Base-by-base conservation (phyloP, 805 yeast genomes). In the Trichomonascus vanleenenianus region DNA sequence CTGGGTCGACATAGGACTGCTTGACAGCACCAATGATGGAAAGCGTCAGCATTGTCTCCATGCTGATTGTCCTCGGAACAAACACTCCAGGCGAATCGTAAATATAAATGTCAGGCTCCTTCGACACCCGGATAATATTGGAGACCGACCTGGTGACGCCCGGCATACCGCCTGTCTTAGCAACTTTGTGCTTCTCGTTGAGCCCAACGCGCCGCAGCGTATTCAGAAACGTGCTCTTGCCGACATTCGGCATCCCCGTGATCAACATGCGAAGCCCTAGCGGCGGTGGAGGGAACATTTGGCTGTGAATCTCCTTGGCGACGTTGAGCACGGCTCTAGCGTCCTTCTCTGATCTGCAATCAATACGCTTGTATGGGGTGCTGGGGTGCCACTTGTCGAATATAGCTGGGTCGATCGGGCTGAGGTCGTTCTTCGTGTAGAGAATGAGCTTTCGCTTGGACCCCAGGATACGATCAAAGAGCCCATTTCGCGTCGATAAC, bases 231-330 rank as follows among this genome's bases (percentile, higher is more conserved):
- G 96, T 83, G 10, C 95, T 84, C 63, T 93, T 93, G 0, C 98
- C 98, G n/a, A 88, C 95, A 60, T 93, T 93, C 1, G 98, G 98
- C 93, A 93, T 85, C 0, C 98, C 98, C 5, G 83, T 80, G 39
- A 91, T 76, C 70, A 89, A 70, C 47, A 85, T 63, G 18, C 88
- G 65, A 40, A 84, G 67, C 0, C 97, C 97, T 48, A 88, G 63
- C 0, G 97, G 96, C 0, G 96, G 94, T 1, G 81, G 76, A 0
- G 91, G 86, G 15, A 61, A 62, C 72, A 78, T 67, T 3, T 59
- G 50, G 22, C 62, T 50, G 54, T 75, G 45, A 27, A 49, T 65
- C 43, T 72, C 69, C 32, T 68, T 69, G 2, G 85, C 66, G 10
- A 69, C 55, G 8, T 74, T 69, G 12, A 84, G 65, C 3, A 89